Base-by-base conservation (phyloP, 495 filamentous ascomycete species). In the Penicillium ucsense region DNA sequence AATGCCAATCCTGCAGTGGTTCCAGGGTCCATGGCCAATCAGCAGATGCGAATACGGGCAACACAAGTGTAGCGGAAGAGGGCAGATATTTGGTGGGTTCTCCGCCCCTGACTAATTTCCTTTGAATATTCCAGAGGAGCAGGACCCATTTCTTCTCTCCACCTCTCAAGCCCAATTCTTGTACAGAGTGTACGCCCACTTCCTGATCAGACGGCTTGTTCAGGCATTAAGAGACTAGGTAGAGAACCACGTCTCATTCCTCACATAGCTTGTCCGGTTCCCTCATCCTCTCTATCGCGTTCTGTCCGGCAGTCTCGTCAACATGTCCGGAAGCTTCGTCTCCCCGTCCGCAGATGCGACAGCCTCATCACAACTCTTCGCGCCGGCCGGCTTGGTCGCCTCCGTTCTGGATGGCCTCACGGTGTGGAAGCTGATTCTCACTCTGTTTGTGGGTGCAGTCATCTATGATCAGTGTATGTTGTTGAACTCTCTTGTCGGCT, bases 391-490 rank as follows among this genome's bases (percentile, higher is more conserved):
- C 38, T 40, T 73, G 8, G 41, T 76, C 38, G 63, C 64, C 5
- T 51, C 64, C n/a, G 41, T 80, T 27, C 60, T 80, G 31, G 66
- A 75, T 55, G 77, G 79, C 43, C 60, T 83, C 42, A 84, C 72
- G 45, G 59, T 75, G 11, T 85, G 82, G 77, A 82, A 76, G 53
- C 66, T 84, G 52, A 43, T 81, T 35, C 52, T 85, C 52, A 85
- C 85, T 5, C 33, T 89, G 45, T 59, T 95, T 41, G 65, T 84
- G 8, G 52, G 78, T n/a, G 75, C 83, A 9, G 80, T 94, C 35
- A 75, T 79, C 39, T 95, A 94, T 54, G 89, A 95, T 67, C 89
- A 95, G 67, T 75, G 89, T 91, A 67, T 59, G 85, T 63, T 20
- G 1, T 20, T 20, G 20, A 2, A 20, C 20, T 20, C 20, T 20